phyloP scores from a whole-genome alignment of 2,329 filamentous ascomycete genomes.

The Allantophomopsis cytisporea region DNA sequence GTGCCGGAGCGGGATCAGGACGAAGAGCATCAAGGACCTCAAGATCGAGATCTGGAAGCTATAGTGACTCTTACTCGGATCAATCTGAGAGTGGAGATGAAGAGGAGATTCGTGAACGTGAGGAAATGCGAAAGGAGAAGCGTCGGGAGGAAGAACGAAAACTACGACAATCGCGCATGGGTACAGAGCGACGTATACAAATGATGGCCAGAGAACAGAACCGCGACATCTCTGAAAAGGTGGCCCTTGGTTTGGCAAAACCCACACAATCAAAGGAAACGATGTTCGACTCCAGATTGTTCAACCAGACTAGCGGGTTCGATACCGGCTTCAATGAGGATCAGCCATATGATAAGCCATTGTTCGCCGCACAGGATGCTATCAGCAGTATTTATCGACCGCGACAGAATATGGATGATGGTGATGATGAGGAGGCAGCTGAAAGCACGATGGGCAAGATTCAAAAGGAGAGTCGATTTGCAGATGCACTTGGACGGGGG shows the following conservation, averaged over 20 bases:
- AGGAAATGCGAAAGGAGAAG: conserved; percentile 64
- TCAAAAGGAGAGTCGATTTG: conserved; percentile 68
- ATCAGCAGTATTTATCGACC: conserved; percentile 91
- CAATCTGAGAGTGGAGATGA: conserved; percentile 29
- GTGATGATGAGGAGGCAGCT: conserved; percentile 65
- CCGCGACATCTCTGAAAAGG: conserved; percentile 93
- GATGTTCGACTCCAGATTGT: conserved; percentile 94
- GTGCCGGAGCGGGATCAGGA: conserved; percentile 37
- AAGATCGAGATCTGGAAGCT: conserved; percentile 31
- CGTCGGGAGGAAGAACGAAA: conserved; percentile 78
- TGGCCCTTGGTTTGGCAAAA: conserved; percentile 87
- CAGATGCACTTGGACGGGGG: conserved; percentile 72
- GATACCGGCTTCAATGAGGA: conserved; percentile 93
- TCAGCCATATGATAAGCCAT: conserved; percentile 90
- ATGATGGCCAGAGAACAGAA: conserved; percentile 92
- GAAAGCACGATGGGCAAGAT: conserved; percentile 80
- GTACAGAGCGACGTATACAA: conserved; percentile 79
- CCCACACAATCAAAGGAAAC: conserved; percentile 83
- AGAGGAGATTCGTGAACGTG: conserved; percentile 60
- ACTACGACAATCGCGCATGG: conserved; percentile 88
- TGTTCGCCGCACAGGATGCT: conserved; percentile 91
- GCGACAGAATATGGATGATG: conserved; percentile 58
- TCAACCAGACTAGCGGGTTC: conserved; percentile 89
- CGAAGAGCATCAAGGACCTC: conserved; percentile 22
- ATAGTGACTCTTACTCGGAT: conserved; percentile 35